Evolutionary conservation across 2,329 filamentous ascomycete genomes (phyloP).

Genomic region (Zymoseptoria brevis): DNA sequence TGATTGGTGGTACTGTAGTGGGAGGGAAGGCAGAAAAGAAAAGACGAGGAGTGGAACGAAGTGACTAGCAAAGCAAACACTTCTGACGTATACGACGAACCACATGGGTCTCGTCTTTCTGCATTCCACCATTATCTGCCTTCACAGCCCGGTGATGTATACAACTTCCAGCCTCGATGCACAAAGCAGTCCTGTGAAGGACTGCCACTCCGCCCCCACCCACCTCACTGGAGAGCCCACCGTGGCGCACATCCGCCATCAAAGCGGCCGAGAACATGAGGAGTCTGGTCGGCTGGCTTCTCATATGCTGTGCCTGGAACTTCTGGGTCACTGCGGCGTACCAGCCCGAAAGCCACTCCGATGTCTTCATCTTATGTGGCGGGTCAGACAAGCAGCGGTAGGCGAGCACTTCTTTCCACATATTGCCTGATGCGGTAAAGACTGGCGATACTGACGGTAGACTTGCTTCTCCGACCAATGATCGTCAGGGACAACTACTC

Average conservation of each 20-base stretch:
- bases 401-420: background rate
- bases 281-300: background rate
- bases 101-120: no score
- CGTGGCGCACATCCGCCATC: background rate
- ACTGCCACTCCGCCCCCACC: background rate
- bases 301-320: background rate
- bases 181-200: no score
- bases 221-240: background rate
- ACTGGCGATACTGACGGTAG: background rate
- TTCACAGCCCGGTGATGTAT: no score
- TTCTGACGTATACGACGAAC: no score
- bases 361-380: background rate
- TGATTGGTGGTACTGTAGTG: no score
- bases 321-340: background rate
- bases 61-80: no score
- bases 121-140: no score
- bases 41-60: no score
- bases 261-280: background rate
- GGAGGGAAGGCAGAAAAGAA: no score
- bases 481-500: conserved; percentile 30
- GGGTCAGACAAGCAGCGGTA: background rate
- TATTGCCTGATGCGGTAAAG: background rate
- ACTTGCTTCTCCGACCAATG: background rate
- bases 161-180: no score
- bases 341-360: background rate